A percentile compares a stretch with the other conserved stretches of the same genome.
phyloP scores from a whole-genome alignment of 129 eudicot genomes.

The Rutidosis leptorrhynchoides region DNA sequence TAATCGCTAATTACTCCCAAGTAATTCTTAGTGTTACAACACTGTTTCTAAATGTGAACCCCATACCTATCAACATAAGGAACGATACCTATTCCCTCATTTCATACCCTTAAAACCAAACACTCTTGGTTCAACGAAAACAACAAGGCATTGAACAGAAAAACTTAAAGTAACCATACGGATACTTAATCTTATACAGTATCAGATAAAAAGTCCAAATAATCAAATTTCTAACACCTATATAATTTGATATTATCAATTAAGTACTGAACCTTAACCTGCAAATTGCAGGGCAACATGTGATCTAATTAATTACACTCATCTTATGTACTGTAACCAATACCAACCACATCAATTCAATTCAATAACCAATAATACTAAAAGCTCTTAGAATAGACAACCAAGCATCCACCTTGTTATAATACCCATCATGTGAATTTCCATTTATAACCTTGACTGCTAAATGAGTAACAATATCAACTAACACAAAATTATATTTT shows the following conservation, averaged over 20 bases:
- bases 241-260: neutral
- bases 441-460: slow-evolving; percentile 24
- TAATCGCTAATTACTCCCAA: no score
- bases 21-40: no score
- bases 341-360: slow-evolving; percentile 24
- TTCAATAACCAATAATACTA: slow-evolving; percentile 13
- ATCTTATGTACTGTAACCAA: slow-evolving; percentile 9
- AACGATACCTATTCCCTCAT: neutral
- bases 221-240: neutral
- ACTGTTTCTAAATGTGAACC: neutral
- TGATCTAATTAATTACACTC: slow-evolving; percentile 24
- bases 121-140: neutral
- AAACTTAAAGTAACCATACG: no score
- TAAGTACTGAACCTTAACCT: slow-evolving; percentile 9
- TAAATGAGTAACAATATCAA: neutral
- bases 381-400: slow-evolving; percentile 4
- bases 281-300: slow-evolving; percentile 24
- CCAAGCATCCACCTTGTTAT: slow-evolving; percentile 9
- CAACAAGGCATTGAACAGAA: neutral
- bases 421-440: slow-evolving; percentile 14
- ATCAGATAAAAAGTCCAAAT: neutral
- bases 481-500: slow-evolving; percentile 10
- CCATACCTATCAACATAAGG: neutral
- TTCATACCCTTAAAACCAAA: neutral
- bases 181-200: neutral